phyloP scores from a whole-genome alignment of 768 basidiomycete species.

The Hygrocybe coccinea region DNA sequence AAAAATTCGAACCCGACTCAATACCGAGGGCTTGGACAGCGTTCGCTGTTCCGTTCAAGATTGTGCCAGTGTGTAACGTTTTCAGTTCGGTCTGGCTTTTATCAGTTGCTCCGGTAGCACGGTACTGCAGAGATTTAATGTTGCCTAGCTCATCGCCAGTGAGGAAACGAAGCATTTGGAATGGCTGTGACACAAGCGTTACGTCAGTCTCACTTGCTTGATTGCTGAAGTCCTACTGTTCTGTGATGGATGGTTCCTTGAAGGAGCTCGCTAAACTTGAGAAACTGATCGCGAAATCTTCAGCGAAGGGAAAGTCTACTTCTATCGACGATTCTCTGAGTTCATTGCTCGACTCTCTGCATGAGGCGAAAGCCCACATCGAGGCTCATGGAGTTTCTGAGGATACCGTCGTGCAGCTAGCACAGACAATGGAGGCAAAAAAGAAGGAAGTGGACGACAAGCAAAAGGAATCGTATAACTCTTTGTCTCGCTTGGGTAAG shows the following conservation, averaged over 20 bases:
- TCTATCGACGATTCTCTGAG: conserved; percentile 60
- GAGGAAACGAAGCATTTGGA: conserved; percentile 65
- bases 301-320: conserved; percentile 47
- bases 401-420: conserved; percentile 46
- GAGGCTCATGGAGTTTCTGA: conserved; percentile 45
- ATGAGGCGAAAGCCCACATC: conserved; percentile 50
- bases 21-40: conserved; percentile 32
- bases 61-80: conserved; percentile 22
- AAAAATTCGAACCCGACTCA: neutral
- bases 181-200: neutral
- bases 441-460: conserved; percentile 86
- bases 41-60: conserved; percentile 27
- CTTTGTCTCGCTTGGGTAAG: conserved; percentile 76
- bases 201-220: neutral
- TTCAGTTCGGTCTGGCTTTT: conserved; percentile 32
- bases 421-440: conserved; percentile 55
- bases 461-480: conserved; percentile 83
- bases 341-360: conserved; percentile 53
- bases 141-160: conserved; percentile 76
- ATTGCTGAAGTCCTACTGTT: conserved; percentile 5
- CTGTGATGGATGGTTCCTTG: conserved; percentile 63
- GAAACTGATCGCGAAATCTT: conserved; percentile 44
- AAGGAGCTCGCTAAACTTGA: conserved; percentile 81
- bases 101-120: conserved; percentile 24
- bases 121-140: conserved; percentile 57